A percentile compares a stretch with the other conserved stretches of the same genome.
These are phyloP conservation scores for Neckera pumila DNA, from an alignment of 225 moss, liverwort and hornwort genomes.

Conservation along the genomic window DNA sequence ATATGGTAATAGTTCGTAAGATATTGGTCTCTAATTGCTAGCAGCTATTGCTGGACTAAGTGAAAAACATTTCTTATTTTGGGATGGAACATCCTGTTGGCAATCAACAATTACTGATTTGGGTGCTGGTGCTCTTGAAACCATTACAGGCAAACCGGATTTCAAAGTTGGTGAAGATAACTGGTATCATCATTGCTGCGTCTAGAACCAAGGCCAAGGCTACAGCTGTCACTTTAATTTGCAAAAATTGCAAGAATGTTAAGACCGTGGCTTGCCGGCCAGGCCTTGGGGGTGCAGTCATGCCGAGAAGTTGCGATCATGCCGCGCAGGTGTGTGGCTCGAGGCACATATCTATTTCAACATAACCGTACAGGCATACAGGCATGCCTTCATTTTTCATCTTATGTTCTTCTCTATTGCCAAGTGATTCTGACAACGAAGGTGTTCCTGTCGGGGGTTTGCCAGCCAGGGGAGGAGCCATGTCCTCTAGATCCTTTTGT, in stretches of 20 bases:
- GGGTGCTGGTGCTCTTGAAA: background rate
- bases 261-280: conserved; percentile 83
- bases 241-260: conserved; percentile 86
- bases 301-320: conserved; percentile 93
- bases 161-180: conserved; percentile 80
- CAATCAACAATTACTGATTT: background rate
- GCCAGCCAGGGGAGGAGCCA: conserved; percentile 80
- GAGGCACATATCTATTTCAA: background rate
- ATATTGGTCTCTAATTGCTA: background rate
- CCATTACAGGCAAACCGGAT: conserved; percentile 62
- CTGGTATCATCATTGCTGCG: conserved; percentile 83
- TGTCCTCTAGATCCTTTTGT: conserved; percentile 91
- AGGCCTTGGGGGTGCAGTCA: conserved; percentile 93
- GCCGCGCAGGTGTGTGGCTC: conserved; percentile 44
- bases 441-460: conserved; percentile 1
- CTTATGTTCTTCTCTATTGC: background rate
- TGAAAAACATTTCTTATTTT: background rate
- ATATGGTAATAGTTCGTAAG: background rate
- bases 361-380: background rate
- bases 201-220: conserved; percentile 96
- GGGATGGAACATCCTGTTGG: background rate
- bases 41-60: background rate
- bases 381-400: background rate
- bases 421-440: background rate
- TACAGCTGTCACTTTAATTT: conserved; percentile 76